Conservation (phyloP, 257 asterid genomes). For the Solanum medicagineum region DNA sequence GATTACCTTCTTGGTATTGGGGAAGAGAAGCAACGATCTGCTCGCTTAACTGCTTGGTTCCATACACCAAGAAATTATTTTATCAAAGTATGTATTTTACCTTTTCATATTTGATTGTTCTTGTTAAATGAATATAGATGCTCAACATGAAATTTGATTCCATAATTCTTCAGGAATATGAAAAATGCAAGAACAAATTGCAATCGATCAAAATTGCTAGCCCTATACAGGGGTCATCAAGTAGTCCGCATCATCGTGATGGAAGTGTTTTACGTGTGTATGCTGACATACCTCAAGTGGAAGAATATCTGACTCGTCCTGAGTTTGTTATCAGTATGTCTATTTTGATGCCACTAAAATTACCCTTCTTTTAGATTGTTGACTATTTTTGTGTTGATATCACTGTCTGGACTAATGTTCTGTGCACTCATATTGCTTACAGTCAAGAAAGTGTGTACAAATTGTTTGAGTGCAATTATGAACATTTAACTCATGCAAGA, state of each 20-base stretch:
- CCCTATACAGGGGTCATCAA: slow-evolving; percentile 19
- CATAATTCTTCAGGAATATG: slow-evolving; percentile 43
- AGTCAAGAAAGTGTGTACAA: neutral
- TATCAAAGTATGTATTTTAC: slow-evolving; percentile 39
- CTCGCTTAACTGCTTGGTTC: slow-evolving; percentile 98
- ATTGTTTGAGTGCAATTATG: neutral
- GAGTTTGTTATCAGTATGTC: slow-evolving; percentile 72
- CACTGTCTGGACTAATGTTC: neutral
- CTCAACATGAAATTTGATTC: neutral
- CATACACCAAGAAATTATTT: slow-evolving; percentile 80
- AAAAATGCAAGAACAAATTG: slow-evolving; percentile 38
- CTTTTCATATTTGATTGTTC: neutral
- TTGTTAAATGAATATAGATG: neutral
- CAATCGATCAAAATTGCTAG: slow-evolving; percentile 27
- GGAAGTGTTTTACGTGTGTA: slow-evolving; percentile 60
- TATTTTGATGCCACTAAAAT: neutral
- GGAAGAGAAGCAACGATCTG: slow-evolving; percentile 87
- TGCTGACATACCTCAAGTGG: slow-evolving; percentile 81
- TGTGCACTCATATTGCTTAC: neutral
- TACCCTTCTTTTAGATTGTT: neutral
- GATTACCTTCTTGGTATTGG: slow-evolving; percentile 83
- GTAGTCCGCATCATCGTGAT: slow-evolving; percentile 24
- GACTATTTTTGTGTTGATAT: neutral
- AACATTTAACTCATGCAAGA: slow-evolving; percentile 5
- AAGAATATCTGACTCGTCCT: slow-evolving; percentile 73